Evolutionary conservation across 306 rosid genomes (phyloP), one percentile per base, ranked within the genome.

Genomic region (Pterocarpus macrocarpus): DNA sequence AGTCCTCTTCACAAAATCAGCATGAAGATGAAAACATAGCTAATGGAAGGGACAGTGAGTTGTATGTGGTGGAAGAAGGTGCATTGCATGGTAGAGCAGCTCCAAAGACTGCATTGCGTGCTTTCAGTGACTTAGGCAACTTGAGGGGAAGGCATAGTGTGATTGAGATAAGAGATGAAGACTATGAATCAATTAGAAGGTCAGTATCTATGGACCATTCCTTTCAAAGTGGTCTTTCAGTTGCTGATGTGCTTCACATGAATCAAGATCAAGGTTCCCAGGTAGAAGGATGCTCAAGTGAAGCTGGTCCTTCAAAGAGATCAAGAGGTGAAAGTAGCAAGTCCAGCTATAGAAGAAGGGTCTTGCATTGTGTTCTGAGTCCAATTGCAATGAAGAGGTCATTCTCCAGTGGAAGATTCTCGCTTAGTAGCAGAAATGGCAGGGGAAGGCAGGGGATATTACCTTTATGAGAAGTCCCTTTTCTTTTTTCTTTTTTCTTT

Each of bases 341-440:
- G 73, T 78, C 57, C 69, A 78, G 85, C 71, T 64, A 79, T 69
- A 86, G 75, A 63, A 95, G 88, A 80, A 86, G 75, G 76, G 70
- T 86, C 57, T 59, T 87, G 86, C 91, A 86, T 63, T 85, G 88
- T 82, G 94, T 89, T 64, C 34, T 81, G 86, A 88, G 90, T 83
- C 95, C 97, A 72, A 87, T 87, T 81, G 77, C 92, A 70, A 90
- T 92, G 95, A 95, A 91, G 94, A 93, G 98, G 81, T 93, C 97
- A 10, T 88, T 93, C 83, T 93, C 98, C 5, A 87, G 97, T 78
- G 96, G 97, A 17, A 89, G 99, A 75, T 86, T 93, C 83, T 91
- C 85, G 1, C 81, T 86, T 49, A 62, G 84, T 49, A 56, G 84
- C 22, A 88, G 86, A 82, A 88, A 81, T 73, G 88, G 91, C 62